phyloP scores from a whole-genome alignment of 345 rosid genomes.

The Gossypium ekmanianum region DNA sequence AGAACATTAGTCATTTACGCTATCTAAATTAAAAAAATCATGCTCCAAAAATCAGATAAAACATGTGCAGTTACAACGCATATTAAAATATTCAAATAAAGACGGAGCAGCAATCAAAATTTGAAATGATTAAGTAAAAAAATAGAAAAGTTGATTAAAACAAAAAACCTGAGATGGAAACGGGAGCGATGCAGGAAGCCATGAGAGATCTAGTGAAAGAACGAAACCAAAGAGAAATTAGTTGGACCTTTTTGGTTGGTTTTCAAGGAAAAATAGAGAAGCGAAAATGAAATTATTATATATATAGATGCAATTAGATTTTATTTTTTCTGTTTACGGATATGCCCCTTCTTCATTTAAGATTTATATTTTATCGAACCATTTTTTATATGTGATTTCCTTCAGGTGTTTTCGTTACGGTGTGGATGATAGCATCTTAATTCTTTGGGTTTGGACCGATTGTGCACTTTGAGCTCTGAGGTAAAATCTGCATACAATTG shows the following conservation, averaged over 20 bases:
- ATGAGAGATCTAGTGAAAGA: neutral
- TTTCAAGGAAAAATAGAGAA: neutral
- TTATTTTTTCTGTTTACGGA: neutral
- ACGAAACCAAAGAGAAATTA: neutral
- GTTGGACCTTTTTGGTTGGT: neutral
- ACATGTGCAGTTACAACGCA: neutral
- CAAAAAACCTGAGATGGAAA: conserved; percentile 7
- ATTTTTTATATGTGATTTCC: no score
- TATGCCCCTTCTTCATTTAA: neutral
- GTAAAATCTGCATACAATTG: no score
- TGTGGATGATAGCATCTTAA: no score
- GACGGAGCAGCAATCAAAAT: neutral
- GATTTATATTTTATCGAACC: no score
- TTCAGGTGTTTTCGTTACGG: no score
- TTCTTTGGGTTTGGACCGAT: no score
- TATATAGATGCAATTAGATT: neutral
- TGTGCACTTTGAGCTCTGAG: no score
- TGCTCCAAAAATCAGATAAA: neutral
- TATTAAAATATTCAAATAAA: neutral
- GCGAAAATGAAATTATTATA: neutral
- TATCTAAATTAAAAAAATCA: neutral
- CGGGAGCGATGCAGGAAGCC: conserved; percentile 15
- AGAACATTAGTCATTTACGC: neutral
- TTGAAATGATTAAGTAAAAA: neutral
- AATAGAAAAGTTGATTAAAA: neutral